Percentiles rank a stretch among this genome's conserved stretches.
Conservation (phyloP, 2,329 filamentous ascomycete species). For the Penicillium sp. region DNA sequence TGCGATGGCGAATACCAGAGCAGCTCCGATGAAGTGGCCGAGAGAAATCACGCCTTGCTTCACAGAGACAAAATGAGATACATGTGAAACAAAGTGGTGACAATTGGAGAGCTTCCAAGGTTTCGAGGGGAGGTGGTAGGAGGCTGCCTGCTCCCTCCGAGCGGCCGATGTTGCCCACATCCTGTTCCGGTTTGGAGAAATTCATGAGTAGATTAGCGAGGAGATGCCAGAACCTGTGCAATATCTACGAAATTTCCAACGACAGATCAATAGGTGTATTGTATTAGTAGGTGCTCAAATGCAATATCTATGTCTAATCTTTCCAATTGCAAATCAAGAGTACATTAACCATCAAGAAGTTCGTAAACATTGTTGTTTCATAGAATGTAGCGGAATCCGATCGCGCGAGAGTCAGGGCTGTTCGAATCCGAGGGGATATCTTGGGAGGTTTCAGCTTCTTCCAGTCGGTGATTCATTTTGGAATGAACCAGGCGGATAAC, state of each 20-base stretch:
- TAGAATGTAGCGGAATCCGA: constrained; percentile 29
- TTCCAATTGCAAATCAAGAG: too few relatives aligned
- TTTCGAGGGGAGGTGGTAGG: too few relatives aligned
- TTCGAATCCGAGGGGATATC: neutral
- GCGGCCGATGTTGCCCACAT: too few relatives aligned
- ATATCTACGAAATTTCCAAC: too few relatives aligned
- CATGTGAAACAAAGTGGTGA: neutral
- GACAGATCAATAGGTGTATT: too few relatives aligned
- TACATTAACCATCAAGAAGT: neutral
- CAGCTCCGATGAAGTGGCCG: constrained; percentile 19
- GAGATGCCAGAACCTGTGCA: too few relatives aligned
- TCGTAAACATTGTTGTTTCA: constrained; percentile 7
- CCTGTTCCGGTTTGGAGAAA: too few relatives aligned
- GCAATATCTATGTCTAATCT: too few relatives aligned
- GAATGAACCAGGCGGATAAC: constrained; percentile 38
- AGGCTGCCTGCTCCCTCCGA: too few relatives aligned
- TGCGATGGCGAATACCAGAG: constrained; percentile 19
- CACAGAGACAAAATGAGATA: neutral
- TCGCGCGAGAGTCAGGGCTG: constrained; percentile 11
- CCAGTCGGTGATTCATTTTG: constrained; percentile 40
- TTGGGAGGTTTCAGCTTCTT: constrained; percentile 20
- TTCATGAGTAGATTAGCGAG: too few relatives aligned
- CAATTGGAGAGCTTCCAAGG: neutral
- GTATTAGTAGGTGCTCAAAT: too few relatives aligned
- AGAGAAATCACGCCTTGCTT: constrained; percentile 16